Base-by-base conservation (phyloP, 2,329 filamentous ascomycete species). In the Fusarium oxysporum region DNA sequence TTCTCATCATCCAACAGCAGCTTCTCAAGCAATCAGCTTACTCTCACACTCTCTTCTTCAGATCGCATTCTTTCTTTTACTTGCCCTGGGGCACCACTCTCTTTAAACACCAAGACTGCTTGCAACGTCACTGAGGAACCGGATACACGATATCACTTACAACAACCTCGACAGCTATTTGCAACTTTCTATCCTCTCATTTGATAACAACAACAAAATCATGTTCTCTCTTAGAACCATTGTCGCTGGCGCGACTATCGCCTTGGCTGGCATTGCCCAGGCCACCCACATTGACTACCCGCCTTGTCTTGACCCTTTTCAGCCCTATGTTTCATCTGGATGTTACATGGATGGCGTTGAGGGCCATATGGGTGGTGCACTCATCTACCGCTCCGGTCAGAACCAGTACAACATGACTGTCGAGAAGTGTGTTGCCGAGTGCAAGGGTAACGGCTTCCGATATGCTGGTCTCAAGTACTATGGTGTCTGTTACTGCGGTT, bases 401-500 rank as follows among this genome's bases (percentile, higher is more conserved):
- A 76, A 82, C 69, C 71, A 77, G 62, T 60, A 70, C 28, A 78
- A 80, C 74, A 87, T 86, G 83, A 88, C 86, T 4, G 80, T 85
- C 37, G 84, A 86, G 79, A 81, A 80, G 72, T 88, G 86, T 70
- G 79, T 84, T 44, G 79, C 85, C 45, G 82, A 83, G 58, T 88
- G 86, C 82, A 87, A 87, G 78, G 85, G 84, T 63, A 86, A 87
- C 71, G 83, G 84, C 47, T 88, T 84, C 78, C 82, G 85, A 55
- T 86, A 87, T 69, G 85, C 86, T 70, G 86, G 86, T 62, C 82
- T 88, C 38, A 82, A 84, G 69, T 87, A 86, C 78, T 84, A 87
- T 67, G 86, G 86, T 64, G 80, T 84, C 45, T 89, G 88, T 81
- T 89, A 88, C 78, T 86, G 86, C 70, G 84, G 86, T 37, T 81